Base-by-base conservation (phyloP, 2,329 filamentous ascomycete genomes). In the Fonsecaea nubica region DNA sequence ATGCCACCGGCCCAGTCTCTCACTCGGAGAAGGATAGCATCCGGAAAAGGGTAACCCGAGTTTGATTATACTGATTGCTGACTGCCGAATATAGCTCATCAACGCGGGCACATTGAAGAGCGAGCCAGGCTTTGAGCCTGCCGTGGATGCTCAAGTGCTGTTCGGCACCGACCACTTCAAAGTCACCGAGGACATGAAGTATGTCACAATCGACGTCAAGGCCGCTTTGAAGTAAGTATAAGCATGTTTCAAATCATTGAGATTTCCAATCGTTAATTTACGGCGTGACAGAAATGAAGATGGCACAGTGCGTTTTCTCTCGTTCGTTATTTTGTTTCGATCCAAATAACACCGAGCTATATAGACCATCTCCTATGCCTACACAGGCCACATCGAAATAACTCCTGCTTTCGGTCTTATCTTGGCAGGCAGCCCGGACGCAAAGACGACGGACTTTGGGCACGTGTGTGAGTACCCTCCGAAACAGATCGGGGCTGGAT, bases 31-130 rank as follows among this genome's bases (percentile, higher is more conserved):
- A 50, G 45, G 45, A 15, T 50, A 50, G 45, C 45, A 15, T 12
- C 2, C 9, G n/a, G 45, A 50, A 15, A 50, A 50, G 45, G n/a
- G 15, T 3, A 50, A 50, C n/a, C 48, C 3, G 4, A 52, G 48
- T 53, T 2, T 25, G 9, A 15, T 8, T 32, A 0, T 53, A 7
- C 7, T 12, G 48, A 21, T 4, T 21, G 48, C 48, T 25, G 48
- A 53, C 48, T 53, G n/a, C 45, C 4, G 48, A 53, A 53, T 53
- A 32, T 53, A 53, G 48, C 48, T 53, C 48, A 53, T 53, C 48
- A 53, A 53, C 10, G 15, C 48, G 21, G 48, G 48, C 18, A 53
- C 48, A 7, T 53, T 53, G 18, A 53, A 53, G 48, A 53, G 48
- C 13, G 48, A 53, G 15, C 48, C 48, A 25, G 48, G 18, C 18